phyloP scores from a whole-genome alignment of 179 eudicot species.

The Carnegiea gigantea region DNA sequence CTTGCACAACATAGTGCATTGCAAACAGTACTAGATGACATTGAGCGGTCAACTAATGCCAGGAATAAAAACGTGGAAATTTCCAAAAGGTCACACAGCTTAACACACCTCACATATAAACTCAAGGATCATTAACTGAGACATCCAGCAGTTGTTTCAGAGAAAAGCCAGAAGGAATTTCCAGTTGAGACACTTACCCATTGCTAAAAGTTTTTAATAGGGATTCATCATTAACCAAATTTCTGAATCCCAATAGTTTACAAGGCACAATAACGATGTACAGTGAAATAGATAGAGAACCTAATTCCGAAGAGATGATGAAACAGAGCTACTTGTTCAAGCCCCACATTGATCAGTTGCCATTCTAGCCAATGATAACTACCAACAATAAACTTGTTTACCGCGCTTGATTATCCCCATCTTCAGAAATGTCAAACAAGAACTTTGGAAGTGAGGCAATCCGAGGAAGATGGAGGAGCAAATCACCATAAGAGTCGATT shows the following conservation, averaged over 20 bases:
- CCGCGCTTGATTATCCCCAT: conserved; percentile 36
- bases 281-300: not conserved
- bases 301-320: not conserved
- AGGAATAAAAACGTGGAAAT: too few relatives aligned
- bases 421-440: conserved; percentile 50
- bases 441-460: conserved; percentile 51
- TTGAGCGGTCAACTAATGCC: too few relatives aligned
- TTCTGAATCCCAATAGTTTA: conserved; percentile 37
- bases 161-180: not conserved
- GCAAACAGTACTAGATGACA: too few relatives aligned
- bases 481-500: conserved; percentile 48
- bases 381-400: not conserved
- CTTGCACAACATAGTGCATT: too few relatives aligned
- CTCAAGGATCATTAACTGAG: too few relatives aligned
- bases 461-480: conserved; percentile 44
- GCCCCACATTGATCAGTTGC: not conserved
- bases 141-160: not conserved
- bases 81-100: too few relatives aligned
- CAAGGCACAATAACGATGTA: conserved; percentile 13
- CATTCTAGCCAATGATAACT: not conserved
- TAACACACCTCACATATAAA: too few relatives aligned
- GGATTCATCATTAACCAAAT: conserved; percentile 45
- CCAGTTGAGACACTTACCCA: not conserved
- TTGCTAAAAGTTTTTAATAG: not conserved
- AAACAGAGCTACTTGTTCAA: too few relatives aligned